Conservation (phyloP, 495 filamentous ascomycete genomes). For the Neurospora intermedia region DNA sequence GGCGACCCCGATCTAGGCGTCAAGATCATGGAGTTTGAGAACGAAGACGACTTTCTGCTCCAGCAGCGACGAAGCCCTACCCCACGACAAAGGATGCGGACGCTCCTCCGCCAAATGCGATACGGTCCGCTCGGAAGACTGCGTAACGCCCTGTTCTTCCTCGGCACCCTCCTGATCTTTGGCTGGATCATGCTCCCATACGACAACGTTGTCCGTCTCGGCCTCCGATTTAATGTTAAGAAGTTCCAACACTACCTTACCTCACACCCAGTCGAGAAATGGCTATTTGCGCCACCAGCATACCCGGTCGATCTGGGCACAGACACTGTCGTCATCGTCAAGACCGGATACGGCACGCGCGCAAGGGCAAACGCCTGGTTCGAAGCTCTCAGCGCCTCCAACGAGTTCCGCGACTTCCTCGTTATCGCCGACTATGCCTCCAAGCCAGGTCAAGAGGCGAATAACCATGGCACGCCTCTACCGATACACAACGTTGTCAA, state of each 20-base stretch:
- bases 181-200: slow-evolving; percentile 13
- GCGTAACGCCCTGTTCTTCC: not conserved
- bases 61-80: not conserved
- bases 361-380: slow-evolving; percentile 25
- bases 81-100: not conserved
- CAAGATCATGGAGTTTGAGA: not conserved
- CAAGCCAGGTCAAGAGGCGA: not conserved
- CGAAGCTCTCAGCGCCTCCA: slow-evolving; percentile 21
- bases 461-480: slow-evolving; percentile 14
- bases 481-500: slow-evolving; percentile 26
- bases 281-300: slow-evolving; percentile 10
- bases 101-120: not conserved
- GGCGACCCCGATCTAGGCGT: not conserved
- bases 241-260: not conserved
- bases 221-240: slow-evolving; percentile 11
- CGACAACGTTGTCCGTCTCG: slow-evolving; percentile 14
- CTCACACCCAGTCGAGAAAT: slow-evolving; percentile 6
- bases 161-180: slow-evolving; percentile 3
- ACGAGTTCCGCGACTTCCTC: slow-evolving; percentile 22
- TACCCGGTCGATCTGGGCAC: slow-evolving; percentile 19
- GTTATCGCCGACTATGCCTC: slow-evolving; percentile 30
- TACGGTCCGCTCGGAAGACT: not conserved
- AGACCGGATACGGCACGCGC: slow-evolving; percentile 36
- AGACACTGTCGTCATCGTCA: slow-evolving; percentile 33
- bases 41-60: not conserved